Conservation (phyloP, 306 rosid species). For the Rosa persica region DNA sequence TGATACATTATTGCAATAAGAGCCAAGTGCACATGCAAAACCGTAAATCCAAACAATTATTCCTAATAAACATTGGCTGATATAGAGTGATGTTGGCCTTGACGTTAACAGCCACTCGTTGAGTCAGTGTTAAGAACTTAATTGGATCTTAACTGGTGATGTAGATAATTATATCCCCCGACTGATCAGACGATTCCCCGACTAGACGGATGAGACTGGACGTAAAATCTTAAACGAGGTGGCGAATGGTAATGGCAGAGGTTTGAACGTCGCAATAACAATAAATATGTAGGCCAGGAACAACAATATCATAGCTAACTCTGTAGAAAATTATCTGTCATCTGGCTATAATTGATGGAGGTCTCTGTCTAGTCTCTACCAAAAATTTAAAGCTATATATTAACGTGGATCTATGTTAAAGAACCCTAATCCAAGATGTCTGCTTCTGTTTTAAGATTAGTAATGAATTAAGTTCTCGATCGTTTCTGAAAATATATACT, state of each 20-base stretch:
- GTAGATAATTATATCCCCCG: not conserved
- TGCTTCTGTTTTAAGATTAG: not conserved
- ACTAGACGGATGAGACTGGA: not conserved
- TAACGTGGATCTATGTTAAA: not conserved
- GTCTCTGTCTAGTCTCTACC: not conserved
- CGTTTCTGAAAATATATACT: not conserved
- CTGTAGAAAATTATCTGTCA: not conserved
- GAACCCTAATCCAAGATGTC: not conserved
- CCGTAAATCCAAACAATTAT: too few relatives aligned
- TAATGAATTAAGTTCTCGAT: not conserved
- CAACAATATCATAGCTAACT: not conserved
- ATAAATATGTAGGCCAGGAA: not conserved
- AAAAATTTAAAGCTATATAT: not conserved
- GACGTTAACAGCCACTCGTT: not conserved
- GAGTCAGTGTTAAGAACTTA: not conserved
- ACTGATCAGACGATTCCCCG: not conserved
- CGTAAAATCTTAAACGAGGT: not conserved
- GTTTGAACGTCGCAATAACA: not conserved
- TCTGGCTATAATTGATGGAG: not conserved
- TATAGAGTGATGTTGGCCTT: too few relatives aligned
- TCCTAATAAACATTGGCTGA: too few relatives aligned
- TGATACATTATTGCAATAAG: too few relatives aligned
- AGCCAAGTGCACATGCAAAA: too few relatives aligned
- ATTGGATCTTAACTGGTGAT: not conserved
- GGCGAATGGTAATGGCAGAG: not conserved